A percentile compares a stretch with the other conserved stretches of the same genome.
Conservation (phyloP, 1,139 yeast species). For the Zygosaccharomyces sapae region DNA sequence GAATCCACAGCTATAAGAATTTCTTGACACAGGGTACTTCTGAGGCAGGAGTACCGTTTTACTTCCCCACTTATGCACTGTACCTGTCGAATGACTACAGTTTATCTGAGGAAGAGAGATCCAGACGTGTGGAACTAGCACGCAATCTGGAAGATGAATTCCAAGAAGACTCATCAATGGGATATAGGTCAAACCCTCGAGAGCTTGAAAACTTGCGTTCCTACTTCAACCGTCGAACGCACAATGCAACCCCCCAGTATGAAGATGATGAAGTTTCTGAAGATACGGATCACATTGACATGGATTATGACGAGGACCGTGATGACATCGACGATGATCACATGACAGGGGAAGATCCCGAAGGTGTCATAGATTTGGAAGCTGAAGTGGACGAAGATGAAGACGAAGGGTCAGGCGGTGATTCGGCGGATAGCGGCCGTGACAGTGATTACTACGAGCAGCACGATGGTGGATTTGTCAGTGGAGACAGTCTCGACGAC, state of each 20-base stretch:
- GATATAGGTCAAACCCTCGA: neutral
- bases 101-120: slow-evolving; percentile 6
- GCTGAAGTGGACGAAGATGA: slow-evolving; percentile 16
- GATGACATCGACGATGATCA: slow-evolving; percentile 12
- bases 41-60: neutral
- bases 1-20: neutral
- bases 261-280: slow-evolving; percentile 4
- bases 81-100: slow-evolving; percentile 7
- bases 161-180: neutral
- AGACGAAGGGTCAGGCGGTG: neutral
- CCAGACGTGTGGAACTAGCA: slow-evolving; percentile 4
- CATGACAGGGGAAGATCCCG: neutral
- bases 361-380: slow-evolving; percentile 14
- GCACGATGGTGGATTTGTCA: slow-evolving; percentile 24
- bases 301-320: too few species aligned
- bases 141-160: slow-evolving; percentile 1
- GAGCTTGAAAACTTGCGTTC: neutral
- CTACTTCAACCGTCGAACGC: neutral
- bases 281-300: slow-evolving; percentile 5
- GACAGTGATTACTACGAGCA: slow-evolving; percentile 26
- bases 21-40: slow-evolving; percentile 1
- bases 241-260: slow-evolving; percentile 1
- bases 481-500: slow-evolving; percentile 21
- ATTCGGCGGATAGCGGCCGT: slow-evolving; percentile 8
- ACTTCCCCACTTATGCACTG: slow-evolving; percentile 10